phyloP scores from a whole-genome alignment of 208 protist genomes.

The Crithidia acanthocephali region DNA sequence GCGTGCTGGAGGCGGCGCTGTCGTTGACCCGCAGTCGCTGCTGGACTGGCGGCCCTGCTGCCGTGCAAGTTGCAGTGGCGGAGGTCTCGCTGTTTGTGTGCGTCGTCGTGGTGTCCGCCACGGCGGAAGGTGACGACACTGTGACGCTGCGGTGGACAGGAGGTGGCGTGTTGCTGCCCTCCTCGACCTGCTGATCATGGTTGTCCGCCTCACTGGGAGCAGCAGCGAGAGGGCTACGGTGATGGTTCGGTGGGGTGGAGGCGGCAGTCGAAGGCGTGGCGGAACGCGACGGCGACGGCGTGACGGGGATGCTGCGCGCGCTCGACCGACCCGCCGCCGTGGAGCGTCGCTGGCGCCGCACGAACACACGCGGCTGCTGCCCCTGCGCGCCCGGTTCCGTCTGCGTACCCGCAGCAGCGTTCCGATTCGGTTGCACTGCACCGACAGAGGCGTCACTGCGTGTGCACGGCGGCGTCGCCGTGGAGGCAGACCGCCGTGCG shows the following conservation, averaged over 20 bases:
- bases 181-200: neutral
- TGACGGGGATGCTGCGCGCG: neutral
- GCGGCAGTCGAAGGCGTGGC: neutral
- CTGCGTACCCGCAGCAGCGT: neutral
- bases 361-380: conserved; percentile 5
- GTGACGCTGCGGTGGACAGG: conserved; percentile 1
- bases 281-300: neutral
- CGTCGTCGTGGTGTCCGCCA: neutral
- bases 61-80: neutral
- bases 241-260: neutral
- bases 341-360: conserved; percentile 11
- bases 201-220: neutral
- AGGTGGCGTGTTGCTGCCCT: neutral
- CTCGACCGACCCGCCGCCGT: neutral
- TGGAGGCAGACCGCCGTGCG: neutral
- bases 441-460: neutral
- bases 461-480: neutral
- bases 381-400: neutral
- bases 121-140: conserved; percentile 16
- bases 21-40: neutral
- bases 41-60: neutral
- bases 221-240: neutral
- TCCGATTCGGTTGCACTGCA: too few species aligned
- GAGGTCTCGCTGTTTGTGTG: neutral
- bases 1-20: neutral